phyloP scores from a whole-genome alignment of 2,329 filamentous ascomycete species.

The Didymellaceae sp. region DNA sequence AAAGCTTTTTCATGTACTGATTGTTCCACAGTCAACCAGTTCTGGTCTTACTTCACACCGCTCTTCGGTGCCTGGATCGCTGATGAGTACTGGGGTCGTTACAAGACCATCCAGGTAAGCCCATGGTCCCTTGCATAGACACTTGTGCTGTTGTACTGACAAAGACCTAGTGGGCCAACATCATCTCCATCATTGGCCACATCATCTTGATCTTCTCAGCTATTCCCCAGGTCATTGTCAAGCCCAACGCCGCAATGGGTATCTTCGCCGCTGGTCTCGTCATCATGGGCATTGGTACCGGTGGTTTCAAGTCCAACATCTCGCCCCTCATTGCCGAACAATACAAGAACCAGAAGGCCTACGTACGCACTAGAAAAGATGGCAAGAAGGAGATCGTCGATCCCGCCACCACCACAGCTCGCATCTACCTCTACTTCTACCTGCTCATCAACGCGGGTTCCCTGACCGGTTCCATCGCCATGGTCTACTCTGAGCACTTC shows the following conservation, averaged over 20 bases:
- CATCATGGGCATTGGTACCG: constrained; percentile 70
- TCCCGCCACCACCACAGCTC: constrained; percentile 69
- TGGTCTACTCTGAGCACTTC: constrained; percentile 49
- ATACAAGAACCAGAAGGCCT: constrained; percentile 42
- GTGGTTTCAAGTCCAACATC: constrained; percentile 73
- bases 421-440: constrained; percentile 60
- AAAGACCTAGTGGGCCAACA: constrained; percentile 53
- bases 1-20: neutral
- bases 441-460: constrained; percentile 49
- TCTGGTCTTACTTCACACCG: constrained; percentile 65
- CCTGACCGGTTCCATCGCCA: constrained; percentile 43
- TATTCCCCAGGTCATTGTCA: constrained; percentile 58
- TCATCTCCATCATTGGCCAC: constrained; percentile 64
- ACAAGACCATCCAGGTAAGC: constrained; percentile 60
- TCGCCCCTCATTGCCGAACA: constrained; percentile 67
- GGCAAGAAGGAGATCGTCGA: constrained; percentile 68
- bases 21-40: constrained; percentile 54
- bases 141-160: neutral
- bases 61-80: constrained; percentile 65
- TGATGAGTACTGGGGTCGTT: constrained; percentile 66
- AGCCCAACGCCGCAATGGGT: constrained; percentile 57
- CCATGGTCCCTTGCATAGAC: neutral
- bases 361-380: constrained; percentile 38
- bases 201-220: constrained; percentile 63
- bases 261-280: constrained; percentile 65